Base-by-base conservation (phyloP, 495 filamentous ascomycete genomes). In the Aspergillus coremiiformis region DNA sequence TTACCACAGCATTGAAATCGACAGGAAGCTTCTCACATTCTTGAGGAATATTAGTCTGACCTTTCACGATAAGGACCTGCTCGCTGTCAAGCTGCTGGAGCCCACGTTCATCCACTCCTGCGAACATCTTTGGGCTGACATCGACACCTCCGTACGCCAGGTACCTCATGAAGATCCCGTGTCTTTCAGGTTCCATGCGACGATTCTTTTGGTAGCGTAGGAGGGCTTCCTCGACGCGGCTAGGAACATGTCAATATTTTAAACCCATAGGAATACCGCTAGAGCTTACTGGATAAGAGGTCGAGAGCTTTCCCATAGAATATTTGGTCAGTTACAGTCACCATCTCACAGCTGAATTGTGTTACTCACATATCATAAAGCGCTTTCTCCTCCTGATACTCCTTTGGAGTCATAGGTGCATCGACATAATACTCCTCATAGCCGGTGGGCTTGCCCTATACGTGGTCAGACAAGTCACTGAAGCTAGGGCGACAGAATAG, bases 221-320 rank as follows among this genome's bases (percentile, higher is more conserved):
- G 27, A 97, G 84, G 33, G 87, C 93, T 52, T 81, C 83, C 63
- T 97, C 85, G 15, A 97, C 87, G 37, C 93, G 90, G 39, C 83
- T 86, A 29, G 11, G 39, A 5, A 33, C 14, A 21, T 48, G 30
- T 64, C 42, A 60, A 46, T 37, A 23, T 23, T 14, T 29, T 2
- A 21, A 57, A 27, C 15, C 19, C 17, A 29, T 35, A 10, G 1
- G 14, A n/a, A 3, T 17, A 39, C 15, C 5, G 3, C 5, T 17
- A 35, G 9, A 3, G 8, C 67, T 71, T 64, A 77, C 75, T 68
- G 59, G 24, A 65, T 55, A 33, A 76, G 67, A 22, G 72, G 61
- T 19, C 62, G 66, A 21, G 57, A 58, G 48, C 76, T 68, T 57
- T 48, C 27, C 60, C 44, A 39, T 65, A 65, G 14, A 61, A 51